Conservation (phyloP, 768 basidiomycete genomes). For the Trametes punicea region DNA sequence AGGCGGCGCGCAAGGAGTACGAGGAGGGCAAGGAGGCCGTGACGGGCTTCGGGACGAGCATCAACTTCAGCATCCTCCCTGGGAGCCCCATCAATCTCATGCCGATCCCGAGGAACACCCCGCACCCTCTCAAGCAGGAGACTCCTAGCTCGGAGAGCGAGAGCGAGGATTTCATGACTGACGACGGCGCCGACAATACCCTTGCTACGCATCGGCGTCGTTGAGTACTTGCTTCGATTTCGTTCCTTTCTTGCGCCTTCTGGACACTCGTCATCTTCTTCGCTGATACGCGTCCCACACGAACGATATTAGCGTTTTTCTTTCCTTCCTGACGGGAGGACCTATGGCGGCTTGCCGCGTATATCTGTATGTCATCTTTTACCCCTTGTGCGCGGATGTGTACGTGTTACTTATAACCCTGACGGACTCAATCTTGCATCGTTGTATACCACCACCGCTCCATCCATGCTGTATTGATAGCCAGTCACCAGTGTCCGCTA, state of each 20-base stretch:
- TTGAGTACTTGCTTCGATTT: slow-evolving; percentile 12
- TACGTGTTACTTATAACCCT: slow-evolving; percentile 19
- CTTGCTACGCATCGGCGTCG: slow-evolving; percentile 17
- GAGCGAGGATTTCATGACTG: slow-evolving; percentile 38
- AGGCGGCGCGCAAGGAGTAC: slow-evolving; percentile 78
- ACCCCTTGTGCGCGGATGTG: slow-evolving; percentile 5
- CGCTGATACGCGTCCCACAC: slow-evolving; percentile 5
- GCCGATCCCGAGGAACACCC: slow-evolving; percentile 36
- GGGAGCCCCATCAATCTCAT: slow-evolving; percentile 53
- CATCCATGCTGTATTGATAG: slow-evolving; percentile 40
- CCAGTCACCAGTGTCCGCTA: slow-evolving; percentile 26
- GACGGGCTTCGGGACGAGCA: slow-evolving; percentile 61
- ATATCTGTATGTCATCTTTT: slow-evolving; percentile 10
- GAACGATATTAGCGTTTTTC: slow-evolving; percentile 9
- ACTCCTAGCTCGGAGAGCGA: slow-evolving; percentile 70
- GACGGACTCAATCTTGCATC: slow-evolving; percentile 25
- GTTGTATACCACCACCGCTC: slow-evolving; percentile 31
- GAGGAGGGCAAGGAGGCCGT: slow-evolving; percentile 87
- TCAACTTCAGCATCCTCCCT: slow-evolving; percentile 79
- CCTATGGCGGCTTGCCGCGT: slow-evolving; percentile 12
- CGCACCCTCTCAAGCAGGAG: slow-evolving; percentile 51
- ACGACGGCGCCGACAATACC: slow-evolving; percentile 24
- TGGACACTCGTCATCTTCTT: slow-evolving; percentile 12
- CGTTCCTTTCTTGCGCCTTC: slow-evolving; percentile 9
- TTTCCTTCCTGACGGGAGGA: slow-evolving; percentile 1